Percentiles rank a stretch among this genome's conserved stretches.
phyloP scores from a whole-genome alignment of 306 rosid species.

The Cicer chorassanicum region DNA sequence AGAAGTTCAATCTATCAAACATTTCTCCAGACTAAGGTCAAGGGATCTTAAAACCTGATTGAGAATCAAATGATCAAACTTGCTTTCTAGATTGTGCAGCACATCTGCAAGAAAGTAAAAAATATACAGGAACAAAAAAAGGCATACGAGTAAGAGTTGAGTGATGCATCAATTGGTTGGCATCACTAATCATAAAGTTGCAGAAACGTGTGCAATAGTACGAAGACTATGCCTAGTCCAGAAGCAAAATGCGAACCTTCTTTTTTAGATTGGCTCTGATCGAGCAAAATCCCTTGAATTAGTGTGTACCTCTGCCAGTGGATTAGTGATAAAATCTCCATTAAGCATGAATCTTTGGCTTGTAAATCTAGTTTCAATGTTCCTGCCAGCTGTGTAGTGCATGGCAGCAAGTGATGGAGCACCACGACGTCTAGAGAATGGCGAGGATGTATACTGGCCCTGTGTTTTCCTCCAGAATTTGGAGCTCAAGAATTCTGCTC shows the following conservation, averaged over 20 bases:
- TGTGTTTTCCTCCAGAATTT: constrained; percentile 85
- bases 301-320: constrained; percentile 71
- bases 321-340: constrained; percentile 87
- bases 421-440: constrained; percentile 55
- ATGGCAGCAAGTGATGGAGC: constrained; percentile 54
- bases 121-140: neutral
- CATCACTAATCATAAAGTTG: constrained; percentile 1
- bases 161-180: constrained; percentile 20
- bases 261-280: constrained; percentile 41
- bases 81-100: constrained; percentile 44
- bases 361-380: constrained; percentile 53
- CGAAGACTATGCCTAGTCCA: constrained; percentile 1
- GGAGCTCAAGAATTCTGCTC: constrained; percentile 80
- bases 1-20: constrained; percentile 9
- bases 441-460: constrained; percentile 56
- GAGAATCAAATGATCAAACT: constrained; percentile 39
- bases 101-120: constrained; percentile 43
- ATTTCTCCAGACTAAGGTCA: neutral
- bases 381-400: constrained; percentile 50
- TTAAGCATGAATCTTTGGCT: constrained; percentile 57
- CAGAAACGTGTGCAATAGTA: neutral
- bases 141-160: constrained; percentile 32
- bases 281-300: constrained; percentile 52
- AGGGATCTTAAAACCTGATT: constrained; percentile 31
- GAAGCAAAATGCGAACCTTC: constrained; percentile 46